phyloP scores from a whole-genome alignment of 179 eudicot species.

The Spergularia azorica region DNA sequence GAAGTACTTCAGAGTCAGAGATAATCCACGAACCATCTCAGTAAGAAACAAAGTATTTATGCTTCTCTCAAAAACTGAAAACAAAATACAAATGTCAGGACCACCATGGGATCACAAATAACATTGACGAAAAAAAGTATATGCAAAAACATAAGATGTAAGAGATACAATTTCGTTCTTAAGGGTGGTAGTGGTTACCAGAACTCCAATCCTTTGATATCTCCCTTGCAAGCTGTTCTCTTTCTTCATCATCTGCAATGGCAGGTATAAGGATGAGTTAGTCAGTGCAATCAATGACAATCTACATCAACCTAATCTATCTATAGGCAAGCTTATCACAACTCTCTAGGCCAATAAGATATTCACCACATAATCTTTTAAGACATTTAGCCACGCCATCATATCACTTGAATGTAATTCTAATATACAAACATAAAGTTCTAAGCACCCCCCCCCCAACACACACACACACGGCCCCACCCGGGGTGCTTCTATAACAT shows the following conservation, averaged over 20 bases:
- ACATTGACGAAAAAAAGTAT: background rate
- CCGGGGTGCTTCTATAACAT: background rate
- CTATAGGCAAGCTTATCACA: background rate
- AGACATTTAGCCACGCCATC: too few species aligned
- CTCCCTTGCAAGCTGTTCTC: conserved; percentile 82
- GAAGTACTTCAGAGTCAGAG: conserved; percentile 87
- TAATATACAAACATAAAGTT: background rate
- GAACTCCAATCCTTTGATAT: conserved; percentile 97
- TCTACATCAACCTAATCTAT: background rate
- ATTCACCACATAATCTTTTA: background rate
- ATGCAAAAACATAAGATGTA: background rate
- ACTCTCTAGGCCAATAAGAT: background rate
- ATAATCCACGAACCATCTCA: conserved; percentile 91
- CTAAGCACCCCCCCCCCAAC: background rate
- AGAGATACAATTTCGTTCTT: background rate
- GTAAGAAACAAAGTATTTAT: conserved; percentile 91
- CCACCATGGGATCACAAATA: too few species aligned
- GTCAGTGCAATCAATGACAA: background rate
- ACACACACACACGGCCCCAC: too few species aligned
- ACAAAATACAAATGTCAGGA: conserved; percentile 12
- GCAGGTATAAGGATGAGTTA: background rate
- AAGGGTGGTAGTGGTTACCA: conserved; percentile 41
- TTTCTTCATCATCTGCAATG: conserved; percentile 79
- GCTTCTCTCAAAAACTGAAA: conserved; percentile 89
- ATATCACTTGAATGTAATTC: too few species aligned